Evolutionary conservation across 306 rosid species (phyloP).

Genomic region (Biancaea sappan): DNA sequence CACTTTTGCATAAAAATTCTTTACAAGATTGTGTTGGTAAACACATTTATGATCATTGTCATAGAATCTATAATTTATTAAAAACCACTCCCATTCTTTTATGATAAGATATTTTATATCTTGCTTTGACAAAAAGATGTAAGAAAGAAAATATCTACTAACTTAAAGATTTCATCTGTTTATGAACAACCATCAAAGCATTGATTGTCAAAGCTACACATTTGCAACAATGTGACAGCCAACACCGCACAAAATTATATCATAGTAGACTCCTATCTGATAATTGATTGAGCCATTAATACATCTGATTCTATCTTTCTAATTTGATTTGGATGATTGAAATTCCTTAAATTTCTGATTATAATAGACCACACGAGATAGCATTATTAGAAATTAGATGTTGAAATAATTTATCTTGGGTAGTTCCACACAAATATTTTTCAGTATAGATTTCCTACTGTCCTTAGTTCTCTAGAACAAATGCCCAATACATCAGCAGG

Average conservation of each 20-base stretch:
- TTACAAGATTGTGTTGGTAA: not conserved
- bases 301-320: not conserved
- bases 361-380: slow-evolving; percentile 7
- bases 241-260: not conserved
- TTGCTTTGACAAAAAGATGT: not conserved
- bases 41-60: not conserved
- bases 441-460: not conserved
- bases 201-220: not conserved
- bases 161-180: not conserved
- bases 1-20: not conserved
- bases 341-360: slow-evolving; percentile 1
- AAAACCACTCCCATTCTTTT: not conserved
- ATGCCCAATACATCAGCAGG: slow-evolving; percentile 1
- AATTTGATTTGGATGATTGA: not conserved
- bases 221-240: not conserved
- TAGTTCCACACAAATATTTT: not conserved
- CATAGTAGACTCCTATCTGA: not conserved
- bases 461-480: slow-evolving; percentile 20
- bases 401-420: slow-evolving; percentile 16
- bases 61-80: not conserved
- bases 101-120: not conserved
- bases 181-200: not conserved
- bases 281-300: not conserved
- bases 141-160: not conserved
- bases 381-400: slow-evolving; percentile 22